These are phyloP conservation scores for Emmonsiellopsis sp. DNA, from an alignment of 2,329 filamentous ascomycete genomes.

Conservation along the genomic window DNA sequence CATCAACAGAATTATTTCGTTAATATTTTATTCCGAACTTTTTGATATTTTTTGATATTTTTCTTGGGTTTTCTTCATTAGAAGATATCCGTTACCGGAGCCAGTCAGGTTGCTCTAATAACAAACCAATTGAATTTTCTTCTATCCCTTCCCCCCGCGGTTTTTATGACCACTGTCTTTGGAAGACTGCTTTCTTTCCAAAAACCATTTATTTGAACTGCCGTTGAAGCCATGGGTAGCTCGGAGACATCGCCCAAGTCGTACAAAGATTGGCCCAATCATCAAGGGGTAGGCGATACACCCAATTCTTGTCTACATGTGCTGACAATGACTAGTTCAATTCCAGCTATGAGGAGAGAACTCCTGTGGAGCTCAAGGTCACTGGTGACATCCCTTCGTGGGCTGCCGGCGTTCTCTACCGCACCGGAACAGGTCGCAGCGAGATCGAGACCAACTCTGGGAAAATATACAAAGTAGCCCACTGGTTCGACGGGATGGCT, in stretches of 20 bases:
- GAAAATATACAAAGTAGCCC: constrained; percentile 51
- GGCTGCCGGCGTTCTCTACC: constrained; percentile 62
- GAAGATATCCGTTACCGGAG: too few relatives aligned
- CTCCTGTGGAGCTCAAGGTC: constrained; percentile 55
- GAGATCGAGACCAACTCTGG: constrained; percentile 53
- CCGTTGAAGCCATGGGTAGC: not conserved
- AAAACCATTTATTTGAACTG: not conserved
- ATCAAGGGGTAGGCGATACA: constrained; percentile 36
- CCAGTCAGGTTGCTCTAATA: too few relatives aligned
- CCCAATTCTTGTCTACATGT: constrained; percentile 5
- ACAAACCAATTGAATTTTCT: not conserved
- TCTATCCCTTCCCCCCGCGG: not conserved
- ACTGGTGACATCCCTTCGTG: constrained; percentile 61
- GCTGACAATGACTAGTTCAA: constrained; percentile 48
- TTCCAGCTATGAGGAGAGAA: constrained; percentile 54
- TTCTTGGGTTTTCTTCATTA: too few relatives aligned
- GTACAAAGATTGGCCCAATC: constrained; percentile 44
- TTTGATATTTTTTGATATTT: too few relatives aligned
- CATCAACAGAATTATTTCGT: too few relatives aligned
- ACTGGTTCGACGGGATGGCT: constrained; percentile 77
- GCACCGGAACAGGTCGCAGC: constrained; percentile 63
- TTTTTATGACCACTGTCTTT: not conserved
- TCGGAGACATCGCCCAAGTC: constrained; percentile 4
- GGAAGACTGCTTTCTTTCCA: not conserved
- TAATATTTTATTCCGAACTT: too few relatives aligned